Percentiles rank a stretch among this genome's conserved stretches.
Conservation (phyloP, 257 asterid species). For the Primulina huaijiensis region DNA sequence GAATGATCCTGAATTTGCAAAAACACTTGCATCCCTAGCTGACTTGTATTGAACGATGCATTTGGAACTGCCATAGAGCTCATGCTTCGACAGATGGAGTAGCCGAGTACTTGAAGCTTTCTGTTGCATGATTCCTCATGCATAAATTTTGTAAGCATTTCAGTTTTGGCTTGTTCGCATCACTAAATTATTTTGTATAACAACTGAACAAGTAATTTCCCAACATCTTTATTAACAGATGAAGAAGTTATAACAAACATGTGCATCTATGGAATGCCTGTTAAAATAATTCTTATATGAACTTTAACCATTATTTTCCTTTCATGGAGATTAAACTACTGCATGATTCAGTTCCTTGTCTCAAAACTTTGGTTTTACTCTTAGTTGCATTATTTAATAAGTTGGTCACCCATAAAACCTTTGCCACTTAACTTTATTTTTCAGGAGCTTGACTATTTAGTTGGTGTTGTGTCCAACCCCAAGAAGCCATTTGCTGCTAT, state of each 20-base stretch:
- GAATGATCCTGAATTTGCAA: slow-evolving; percentile 59
- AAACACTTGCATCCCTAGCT: slow-evolving; percentile 55
- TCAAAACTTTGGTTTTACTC: too few species aligned
- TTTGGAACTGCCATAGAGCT: slow-evolving; percentile 82
- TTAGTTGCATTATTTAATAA: too few species aligned
- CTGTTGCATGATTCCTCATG: slow-evolving; percentile 61
- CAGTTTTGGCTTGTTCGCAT: too few species aligned
- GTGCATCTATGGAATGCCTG: too few species aligned
- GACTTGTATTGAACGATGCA: slow-evolving; percentile 71
- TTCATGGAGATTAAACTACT: too few species aligned
- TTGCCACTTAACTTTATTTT: neutral
- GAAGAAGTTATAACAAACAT: too few species aligned
- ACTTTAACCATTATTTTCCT: too few species aligned
- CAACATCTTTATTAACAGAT: too few species aligned
- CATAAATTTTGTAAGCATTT: slow-evolving; percentile 38
- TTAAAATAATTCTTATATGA: too few species aligned
- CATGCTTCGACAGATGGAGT: slow-evolving; percentile 64
- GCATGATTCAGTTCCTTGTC: too few species aligned
- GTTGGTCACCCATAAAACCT: neutral
- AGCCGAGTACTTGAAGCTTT: slow-evolving; percentile 45
- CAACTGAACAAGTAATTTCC: too few species aligned
- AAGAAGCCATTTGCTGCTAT: slow-evolving; percentile 88
- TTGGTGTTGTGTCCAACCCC: slow-evolving; percentile 74
- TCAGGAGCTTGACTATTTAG: slow-evolving; percentile 86
- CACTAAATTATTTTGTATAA: too few species aligned